Base-by-base conservation (phyloP, 2,329 filamentous ascomycete species). In the Coleophoma eucalyptorum region DNA sequence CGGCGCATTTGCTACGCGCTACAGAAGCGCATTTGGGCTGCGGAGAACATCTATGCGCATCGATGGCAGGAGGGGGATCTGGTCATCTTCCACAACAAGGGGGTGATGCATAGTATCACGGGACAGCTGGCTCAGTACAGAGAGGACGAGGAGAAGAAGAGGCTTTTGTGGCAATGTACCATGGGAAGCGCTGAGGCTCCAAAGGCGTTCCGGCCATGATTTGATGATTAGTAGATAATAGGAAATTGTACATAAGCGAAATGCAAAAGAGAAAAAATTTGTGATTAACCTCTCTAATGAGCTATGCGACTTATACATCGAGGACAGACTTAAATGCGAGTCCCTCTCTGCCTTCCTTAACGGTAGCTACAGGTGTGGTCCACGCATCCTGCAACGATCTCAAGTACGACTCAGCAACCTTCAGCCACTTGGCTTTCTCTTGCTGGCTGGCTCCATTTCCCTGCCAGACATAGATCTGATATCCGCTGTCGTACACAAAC, bases 401-500 rank as follows among this genome's bases (percentile, higher is more conserved):
- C 45, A 80, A 62, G 55, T 84, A 84, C 5, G 71, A 69, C 67
- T 84, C 77, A n/a, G 79, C 77, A 4, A 83, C 74, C 51, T 72
- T 73, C 43, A 84, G 65, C 84, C 84, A 88, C 63, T 72, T 70
- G 5, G 78, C 74, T 64, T 75, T 84, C 67, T 87, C 84, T 1
- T 65, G 67, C 33, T 67, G 67, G 63, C 83, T 87, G 8, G 84
- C 82, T 1, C 71, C 69, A 2, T 68, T 66, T 1, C 84, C 84
- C 59, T 85, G 76, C 84, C 84, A 87, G 2, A 87, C 80, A 83
- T 83, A 88, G 33, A 87, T 70, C 7, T 69, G 69, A 46, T 65
- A 75, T 6, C 82, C 81, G 56, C 84, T 81, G 53, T 80, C 76
- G 18, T 85, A 71, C 18, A 88, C 63, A 59, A 87, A 87, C 5